These are phyloP conservation scores for Magnusiomyces sp. DNA, from an alignment of 1,139 yeast genomes.

Conservation along the genomic window DNA sequence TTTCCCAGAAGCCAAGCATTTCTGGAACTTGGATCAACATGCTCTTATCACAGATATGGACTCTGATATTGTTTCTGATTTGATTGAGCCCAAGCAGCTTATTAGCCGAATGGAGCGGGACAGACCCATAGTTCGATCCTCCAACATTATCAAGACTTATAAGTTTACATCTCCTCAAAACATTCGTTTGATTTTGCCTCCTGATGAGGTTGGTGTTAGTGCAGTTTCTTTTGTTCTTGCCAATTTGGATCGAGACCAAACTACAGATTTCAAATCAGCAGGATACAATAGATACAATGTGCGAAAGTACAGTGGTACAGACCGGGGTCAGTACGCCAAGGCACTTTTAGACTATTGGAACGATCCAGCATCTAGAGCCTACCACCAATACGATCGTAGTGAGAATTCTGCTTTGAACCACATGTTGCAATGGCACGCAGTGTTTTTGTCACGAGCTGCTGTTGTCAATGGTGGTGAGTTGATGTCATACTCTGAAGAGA, in stretches of 20 bases:
- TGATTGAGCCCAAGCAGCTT: constrained; percentile 44
- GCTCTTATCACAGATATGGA: constrained; percentile 61
- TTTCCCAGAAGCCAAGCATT: constrained; percentile 74
- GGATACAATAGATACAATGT: constrained; percentile 3
- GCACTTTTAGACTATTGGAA: constrained; percentile 69
- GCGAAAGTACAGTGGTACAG: constrained; percentile 15
- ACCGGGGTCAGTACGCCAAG: constrained; percentile 38
- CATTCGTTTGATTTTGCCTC: constrained; percentile 56
- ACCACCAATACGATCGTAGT: constrained; percentile 45
- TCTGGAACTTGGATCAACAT: constrained; percentile 66
- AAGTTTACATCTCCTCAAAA: constrained; percentile 45
- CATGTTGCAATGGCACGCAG: constrained; percentile 90
- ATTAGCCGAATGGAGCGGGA: constrained; percentile 55
- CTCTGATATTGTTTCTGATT: constrained; percentile 47
- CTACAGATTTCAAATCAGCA: constrained; percentile 1
- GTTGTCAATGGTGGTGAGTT: constrained; percentile 48
- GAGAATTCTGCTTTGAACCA: constrained; percentile 70
- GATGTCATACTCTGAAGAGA: constrained; percentile 6
- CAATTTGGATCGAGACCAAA: constrained; percentile 39
- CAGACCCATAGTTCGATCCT: constrained; percentile 61
- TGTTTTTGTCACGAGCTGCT: constrained; percentile 59
- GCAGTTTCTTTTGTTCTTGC: constrained; percentile 62
- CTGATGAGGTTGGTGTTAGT: constrained; percentile 51
- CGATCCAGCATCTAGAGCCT: constrained; percentile 59
- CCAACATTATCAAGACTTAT: constrained; percentile 64